Base-by-base conservation (phyloP, 257 asterid genomes). In the Agastache rugosa region DNA sequence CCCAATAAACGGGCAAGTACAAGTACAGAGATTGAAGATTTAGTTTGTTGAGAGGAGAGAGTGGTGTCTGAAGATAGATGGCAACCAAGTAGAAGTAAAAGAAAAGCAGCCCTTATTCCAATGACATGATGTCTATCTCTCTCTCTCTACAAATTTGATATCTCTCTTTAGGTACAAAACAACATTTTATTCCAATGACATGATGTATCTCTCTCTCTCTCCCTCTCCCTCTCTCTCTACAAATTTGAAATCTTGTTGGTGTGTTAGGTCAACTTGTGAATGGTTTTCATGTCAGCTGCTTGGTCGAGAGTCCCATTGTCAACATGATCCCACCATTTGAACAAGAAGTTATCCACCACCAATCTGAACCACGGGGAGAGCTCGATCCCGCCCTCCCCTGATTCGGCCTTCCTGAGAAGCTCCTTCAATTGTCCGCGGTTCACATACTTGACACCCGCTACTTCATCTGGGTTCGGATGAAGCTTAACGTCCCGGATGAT, bases 291-390 rank as follows among this genome's bases (percentile, higher is more conserved):
- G 82, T 93, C 96, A 14, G 77, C 84, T 7, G 80, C 91, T 68
- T 87, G 85, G 4, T 29, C 5, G n/a, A 88, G 83, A 54, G 95
- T 92, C 47, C 90, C 95, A 7, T 83, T 79, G 84, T 89, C 91
- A 1, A 89, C 93, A 58, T 91, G 95, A 50, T 93, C 98, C 98
- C 98, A 93, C 98, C 98, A 93, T 80, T 85, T 89, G 86, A 85
- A 85, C 87, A 93, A 76, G 87, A 93, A 93, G 73, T 88, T 93
- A 74, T 91, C 96, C 1, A 88, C 97, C 0, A 92, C 83, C 45
- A 92, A 79, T 67, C 92, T 83, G 90, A 93, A 93, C 98, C 98
- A 93, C 0, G 98, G 98, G 55, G 98, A 91, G 50, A 93, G 87
- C 87, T 84, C 87, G 70, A 93, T 37, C 17, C 96, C 97, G 19